A percentile compares a stretch with the other conserved stretches of the same genome.
phyloP scores from a whole-genome alignment of 768 basidiomycete species.

The Lyophyllum semitale region DNA sequence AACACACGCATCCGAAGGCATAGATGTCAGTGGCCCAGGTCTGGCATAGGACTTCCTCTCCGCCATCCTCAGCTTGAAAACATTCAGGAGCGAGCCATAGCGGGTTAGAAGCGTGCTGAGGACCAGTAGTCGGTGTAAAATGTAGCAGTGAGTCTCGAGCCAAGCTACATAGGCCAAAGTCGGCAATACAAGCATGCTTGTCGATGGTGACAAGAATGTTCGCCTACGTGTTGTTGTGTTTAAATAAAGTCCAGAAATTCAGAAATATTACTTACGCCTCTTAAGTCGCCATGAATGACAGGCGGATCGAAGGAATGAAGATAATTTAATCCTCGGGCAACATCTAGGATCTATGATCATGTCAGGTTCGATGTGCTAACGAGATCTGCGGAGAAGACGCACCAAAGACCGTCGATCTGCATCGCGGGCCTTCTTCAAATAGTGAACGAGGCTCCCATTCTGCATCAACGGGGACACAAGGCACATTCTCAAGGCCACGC shows the following conservation, averaged over 20 bases:
- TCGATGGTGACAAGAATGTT: slow-evolving; percentile 15
- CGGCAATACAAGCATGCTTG: slow-evolving; percentile 11
- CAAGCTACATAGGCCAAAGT: slow-evolving; percentile 12
- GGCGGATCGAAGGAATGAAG: slow-evolving; percentile 11
- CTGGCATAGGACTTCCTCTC: neutral
- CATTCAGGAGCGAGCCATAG: slow-evolving; percentile 13
- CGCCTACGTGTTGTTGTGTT: neutral
- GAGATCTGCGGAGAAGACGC: neutral
- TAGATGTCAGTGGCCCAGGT: slow-evolving; percentile 10
- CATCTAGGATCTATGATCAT: slow-evolving; percentile 1
- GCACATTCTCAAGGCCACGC: neutral
- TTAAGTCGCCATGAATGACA: slow-evolving; percentile 11
- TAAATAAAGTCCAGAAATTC: neutral
- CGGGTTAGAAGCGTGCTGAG: neutral
- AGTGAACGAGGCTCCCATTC: slow-evolving; percentile 6
- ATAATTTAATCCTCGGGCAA: slow-evolving; percentile 8
- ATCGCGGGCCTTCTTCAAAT: slow-evolving; percentile 1
- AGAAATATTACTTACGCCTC: slow-evolving; percentile 4
- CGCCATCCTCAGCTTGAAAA: slow-evolving; percentile 1
- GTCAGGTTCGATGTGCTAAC: neutral
- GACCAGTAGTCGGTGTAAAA: slow-evolving; percentile 7
- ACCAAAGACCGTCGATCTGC: slow-evolving; percentile 5
- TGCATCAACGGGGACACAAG: slow-evolving; percentile 13
- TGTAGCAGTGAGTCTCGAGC: slow-evolving; percentile 2
- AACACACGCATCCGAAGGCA: slow-evolving; percentile 4